phyloP scores from a whole-genome alignment of 2,329 filamentous ascomycete species.

The Fusarium zealandicum region DNA sequence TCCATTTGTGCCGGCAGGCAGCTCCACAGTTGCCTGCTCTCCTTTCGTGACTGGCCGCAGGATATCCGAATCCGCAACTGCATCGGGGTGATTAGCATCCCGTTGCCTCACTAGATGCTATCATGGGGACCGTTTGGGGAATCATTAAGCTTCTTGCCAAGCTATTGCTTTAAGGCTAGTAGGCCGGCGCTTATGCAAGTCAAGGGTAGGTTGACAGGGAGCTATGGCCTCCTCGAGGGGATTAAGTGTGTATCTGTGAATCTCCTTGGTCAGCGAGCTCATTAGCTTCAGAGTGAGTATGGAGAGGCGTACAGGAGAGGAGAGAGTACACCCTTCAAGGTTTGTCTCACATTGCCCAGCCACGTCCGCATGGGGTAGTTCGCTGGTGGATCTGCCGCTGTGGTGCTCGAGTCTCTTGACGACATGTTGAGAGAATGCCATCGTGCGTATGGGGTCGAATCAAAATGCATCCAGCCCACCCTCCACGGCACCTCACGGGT shows the following conservation, averaged over 20 bases:
- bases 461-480: neutral
- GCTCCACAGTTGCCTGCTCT: neutral
- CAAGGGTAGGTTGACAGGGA: conserved; percentile 2
- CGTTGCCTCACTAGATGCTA: neutral
- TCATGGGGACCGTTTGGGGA: conserved; percentile 8
- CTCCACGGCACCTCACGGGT: neutral
- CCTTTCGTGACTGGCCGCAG: neutral
- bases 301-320: conserved; percentile 13
- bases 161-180: conserved; percentile 14
- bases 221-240: conserved; percentile 10
- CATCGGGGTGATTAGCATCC: conserved; percentile 1
- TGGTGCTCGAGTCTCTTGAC: neutral
- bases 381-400: neutral
- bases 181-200: conserved; percentile 6
- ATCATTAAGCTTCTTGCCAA: neutral
- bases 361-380: conserved; percentile 1
- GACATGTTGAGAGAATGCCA: conserved; percentile 12
- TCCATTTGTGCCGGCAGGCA: neutral
- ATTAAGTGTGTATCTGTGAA: neutral
- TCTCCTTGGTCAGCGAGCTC: conserved; percentile 1
- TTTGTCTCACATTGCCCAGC: conserved; percentile 2
- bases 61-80: conserved; percentile 8
- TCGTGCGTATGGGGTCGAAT: neutral
- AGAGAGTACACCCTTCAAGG: neutral
- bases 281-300: conserved; percentile 23